Evolutionary conservation across 495 filamentous ascomycete genomes (phyloP), one percentile per base, ranked within the genome.

Genomic region (Ascodesmis nigricans): DNA sequence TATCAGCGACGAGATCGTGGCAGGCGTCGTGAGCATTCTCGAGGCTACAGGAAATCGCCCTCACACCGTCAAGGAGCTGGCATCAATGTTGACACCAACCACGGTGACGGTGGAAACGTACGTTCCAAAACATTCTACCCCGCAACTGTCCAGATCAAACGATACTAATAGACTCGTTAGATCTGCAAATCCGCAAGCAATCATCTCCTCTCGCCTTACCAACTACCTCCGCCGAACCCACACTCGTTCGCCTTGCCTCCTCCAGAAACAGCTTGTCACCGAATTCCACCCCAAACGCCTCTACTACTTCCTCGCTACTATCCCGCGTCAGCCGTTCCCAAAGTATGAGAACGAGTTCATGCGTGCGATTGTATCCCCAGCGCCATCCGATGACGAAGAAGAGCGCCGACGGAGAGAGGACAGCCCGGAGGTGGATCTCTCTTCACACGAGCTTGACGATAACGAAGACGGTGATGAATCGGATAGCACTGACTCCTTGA

Each of bases 1-100:
- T 31, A 87, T 93, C 55, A 76, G 78, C 46, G 87, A 97, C 54
- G 82, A 91, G 41, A 90, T 97, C 38, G 83, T 97, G 26, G 73
- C 87, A 42, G 83, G 68, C 7, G 82, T 91, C 27, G 81, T 95
- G 38, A 60, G 87, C 37, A 82, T 90, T 56, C 60, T 97, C 39
- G 78, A 95, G 53, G 73, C 74, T 53, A 87, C 90, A 5, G 78
- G 76, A 21, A 97, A 97, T 58, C 64, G 81, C 33, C 87, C 87
- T 3, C 87, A 93, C 44, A 58, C 92, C 15, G 78, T 93, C 31
- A 93, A 92, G 55, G 90, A 95, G 57, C 68, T 97, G 21, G 82
- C 87, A 27, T 63, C 75, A 4, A 64, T 90, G 15, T 64, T 97
- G 35, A 64, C 76, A 41, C 65, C 65, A 18, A 63, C 71, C 31